Percentiles rank a stretch among this genome's conserved stretches.
phyloP scores from a whole-genome alignment of 345 rosid species.

The Sonneratia caseolaris region DNA sequence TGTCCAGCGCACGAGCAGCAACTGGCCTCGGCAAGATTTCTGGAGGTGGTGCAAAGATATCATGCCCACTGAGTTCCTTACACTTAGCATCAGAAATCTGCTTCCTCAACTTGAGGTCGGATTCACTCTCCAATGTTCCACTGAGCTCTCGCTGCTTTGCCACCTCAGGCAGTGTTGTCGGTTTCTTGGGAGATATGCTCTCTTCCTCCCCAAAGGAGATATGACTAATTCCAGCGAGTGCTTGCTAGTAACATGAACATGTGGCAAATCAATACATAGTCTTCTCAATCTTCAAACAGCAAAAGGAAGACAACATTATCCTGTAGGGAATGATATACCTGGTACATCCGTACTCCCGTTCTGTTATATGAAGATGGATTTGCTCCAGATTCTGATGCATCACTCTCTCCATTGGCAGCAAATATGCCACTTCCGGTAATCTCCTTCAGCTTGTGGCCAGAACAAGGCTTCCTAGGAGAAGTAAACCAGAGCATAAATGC shows the following conservation, averaged over 20 bases:
- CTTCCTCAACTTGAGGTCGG: constrained; percentile 54
- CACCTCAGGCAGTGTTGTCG: constrained; percentile 59
- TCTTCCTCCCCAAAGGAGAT: constrained; percentile 90
- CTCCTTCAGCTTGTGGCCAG: constrained; percentile 88
- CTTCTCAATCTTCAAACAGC: neutral
- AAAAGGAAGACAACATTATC: neutral
- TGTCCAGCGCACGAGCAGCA: constrained; percentile 53
- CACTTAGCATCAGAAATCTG: constrained; percentile 79
- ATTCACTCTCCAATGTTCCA: constrained; percentile 61
- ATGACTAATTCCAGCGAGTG: constrained; percentile 80
- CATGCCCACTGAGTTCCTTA: constrained; percentile 87
- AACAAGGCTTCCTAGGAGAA: constrained; percentile 75
- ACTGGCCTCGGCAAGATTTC: constrained; percentile 79
- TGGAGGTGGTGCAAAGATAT: constrained; percentile 95
- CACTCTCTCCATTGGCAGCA: constrained; percentile 45
- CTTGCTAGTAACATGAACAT: constrained; percentile 42
- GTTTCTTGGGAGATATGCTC: constrained; percentile 62
- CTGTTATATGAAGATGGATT: constrained; percentile 29
- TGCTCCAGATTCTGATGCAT: constrained; percentile 36
- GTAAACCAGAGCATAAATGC: constrained; percentile 4
- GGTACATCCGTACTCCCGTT: constrained; percentile 57
- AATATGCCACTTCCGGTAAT: constrained; percentile 96
- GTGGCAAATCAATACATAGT: neutral
- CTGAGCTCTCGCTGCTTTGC: constrained; percentile 95
- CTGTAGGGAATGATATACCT: constrained; percentile 24